Evolutionary conservation across 768 basidiomycete species (phyloP), one percentile per base, ranked within the genome.

Genomic region (Mycena pura): DNA sequence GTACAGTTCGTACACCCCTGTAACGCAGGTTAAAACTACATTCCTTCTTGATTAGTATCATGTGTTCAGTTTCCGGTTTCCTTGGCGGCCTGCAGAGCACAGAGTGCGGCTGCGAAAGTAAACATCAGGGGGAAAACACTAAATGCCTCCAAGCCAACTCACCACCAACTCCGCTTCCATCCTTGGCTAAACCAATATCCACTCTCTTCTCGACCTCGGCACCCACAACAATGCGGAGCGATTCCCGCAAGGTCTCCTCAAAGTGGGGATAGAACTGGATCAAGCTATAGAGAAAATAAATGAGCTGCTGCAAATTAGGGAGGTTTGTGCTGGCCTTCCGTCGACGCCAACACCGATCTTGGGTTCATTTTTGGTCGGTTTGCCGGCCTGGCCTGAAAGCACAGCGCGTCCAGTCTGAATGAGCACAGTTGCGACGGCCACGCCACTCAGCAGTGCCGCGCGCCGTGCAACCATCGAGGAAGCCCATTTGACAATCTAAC

Each of bases 131-230:
- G 62, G 17, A 15, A 57, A 38, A 27, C 19, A 43, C 38, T 29
- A 57, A 51, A 36, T 44, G 49, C 44, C 22, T 39, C 17, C 17
- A n/a, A 34, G 47, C 32, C 5, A 8, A 74, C 91, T 77, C 74
- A 97, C 96, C 96, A 71, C 97, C 97, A 39, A 95, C 95, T 34
- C 96, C 97, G 69, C 93, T 96, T 13, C 97, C 97, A 68, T 99
- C 97, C 75, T 97, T 99, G 5, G 97, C 97, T 72, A 99, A 73
- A 34, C 94, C 96, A 68, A 99, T 92, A 47, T 89, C 83, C 1
- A 97, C 87, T 28, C 86, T 80, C 69, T 86, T 80, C 78, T 96
- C 94, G 7, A 92, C 87, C 29, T 92, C 87, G 38, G 85, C 79
- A 3, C 96, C 96, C 3, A 99, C 86, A 21, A 99, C 70, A 3